Percentiles rank a stretch among this genome's conserved stretches.
These are phyloP conservation scores for Serendipita sp. DNA, from an alignment of 768 basidiomycete genomes.

Conservation along the genomic window DNA sequence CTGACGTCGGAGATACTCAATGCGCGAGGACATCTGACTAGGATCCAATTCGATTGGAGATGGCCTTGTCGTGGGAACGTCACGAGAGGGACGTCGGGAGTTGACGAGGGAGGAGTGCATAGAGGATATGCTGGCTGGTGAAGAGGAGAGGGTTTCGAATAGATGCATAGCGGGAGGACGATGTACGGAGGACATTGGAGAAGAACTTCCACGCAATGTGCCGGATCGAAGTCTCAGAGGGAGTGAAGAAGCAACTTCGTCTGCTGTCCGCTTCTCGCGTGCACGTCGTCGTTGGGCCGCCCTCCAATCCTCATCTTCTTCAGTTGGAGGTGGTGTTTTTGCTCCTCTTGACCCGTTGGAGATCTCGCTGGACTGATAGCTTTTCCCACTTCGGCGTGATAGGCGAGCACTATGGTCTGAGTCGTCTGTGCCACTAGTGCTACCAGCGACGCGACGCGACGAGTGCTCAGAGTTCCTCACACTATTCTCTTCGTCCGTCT, in stretches of 20 bases:
- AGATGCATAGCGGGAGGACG: not conserved
- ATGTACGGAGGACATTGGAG: not conserved
- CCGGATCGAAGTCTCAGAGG: not conserved
- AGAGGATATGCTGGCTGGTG: not conserved
- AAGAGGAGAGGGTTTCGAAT: not conserved
- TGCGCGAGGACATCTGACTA: not conserved
- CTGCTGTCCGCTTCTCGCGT: not conserved
- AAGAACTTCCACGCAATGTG: not conserved
- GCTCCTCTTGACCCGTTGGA: not conserved
- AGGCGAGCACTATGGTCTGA: not conserved
- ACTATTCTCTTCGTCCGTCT: not conserved
- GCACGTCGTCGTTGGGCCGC: not conserved
- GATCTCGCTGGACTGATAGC: not conserved
- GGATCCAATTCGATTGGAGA: not conserved
- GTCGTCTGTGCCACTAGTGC: not conserved
- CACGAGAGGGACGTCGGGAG: conserved; percentile 1
- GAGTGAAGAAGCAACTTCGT: not conserved
- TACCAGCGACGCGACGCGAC: not conserved
- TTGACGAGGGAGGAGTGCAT: not conserved
- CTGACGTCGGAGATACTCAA: not conserved
- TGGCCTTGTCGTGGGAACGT: not conserved
- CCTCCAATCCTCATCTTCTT: not conserved
- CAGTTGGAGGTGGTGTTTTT: not conserved
- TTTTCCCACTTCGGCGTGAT: not conserved
- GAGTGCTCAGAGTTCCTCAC: not conserved